Conservation (phyloP, 345 rosid genomes). For the Orychophragmus violaceus region DNA sequence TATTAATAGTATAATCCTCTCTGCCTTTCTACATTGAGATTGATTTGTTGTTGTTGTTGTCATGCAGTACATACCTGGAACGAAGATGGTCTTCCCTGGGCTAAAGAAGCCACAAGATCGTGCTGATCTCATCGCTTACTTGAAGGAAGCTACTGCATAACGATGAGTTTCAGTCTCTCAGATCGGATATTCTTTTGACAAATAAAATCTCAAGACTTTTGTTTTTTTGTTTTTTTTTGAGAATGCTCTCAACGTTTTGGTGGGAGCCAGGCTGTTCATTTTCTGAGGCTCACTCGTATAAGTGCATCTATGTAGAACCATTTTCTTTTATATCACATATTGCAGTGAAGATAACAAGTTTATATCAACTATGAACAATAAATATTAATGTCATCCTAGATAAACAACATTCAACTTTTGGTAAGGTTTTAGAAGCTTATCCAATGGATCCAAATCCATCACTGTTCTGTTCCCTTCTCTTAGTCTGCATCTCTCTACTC, state of each 20-base stretch:
- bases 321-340: neutral
- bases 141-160: slow-evolving; percentile 74
- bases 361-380: neutral
- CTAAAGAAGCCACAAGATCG: slow-evolving; percentile 90
- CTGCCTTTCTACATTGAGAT: neutral
- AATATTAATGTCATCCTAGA: neutral
- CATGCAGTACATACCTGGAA: slow-evolving; percentile 92
- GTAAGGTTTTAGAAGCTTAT: slow-evolving; percentile 1
- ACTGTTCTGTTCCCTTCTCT: neutral
- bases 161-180: neutral
- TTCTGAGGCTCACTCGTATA: neutral
- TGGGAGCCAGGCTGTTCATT: neutral
- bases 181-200: slow-evolving; percentile 28
- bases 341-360: neutral
- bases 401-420: neutral
- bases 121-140: slow-evolving; percentile 84
- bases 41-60: neutral
- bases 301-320: neutral
- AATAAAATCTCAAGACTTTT: slow-evolving; percentile 22
- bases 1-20: neutral
- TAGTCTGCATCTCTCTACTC: slow-evolving; percentile 33
- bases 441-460: neutral
- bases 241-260: slow-evolving; percentile 9
- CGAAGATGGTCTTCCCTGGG: slow-evolving; percentile 99
- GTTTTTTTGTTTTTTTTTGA: neutral